These are phyloP conservation scores for Suhomyces coccinellae DNA, from an alignment of 1,139 yeast species.

Conservation along the genomic window DNA sequence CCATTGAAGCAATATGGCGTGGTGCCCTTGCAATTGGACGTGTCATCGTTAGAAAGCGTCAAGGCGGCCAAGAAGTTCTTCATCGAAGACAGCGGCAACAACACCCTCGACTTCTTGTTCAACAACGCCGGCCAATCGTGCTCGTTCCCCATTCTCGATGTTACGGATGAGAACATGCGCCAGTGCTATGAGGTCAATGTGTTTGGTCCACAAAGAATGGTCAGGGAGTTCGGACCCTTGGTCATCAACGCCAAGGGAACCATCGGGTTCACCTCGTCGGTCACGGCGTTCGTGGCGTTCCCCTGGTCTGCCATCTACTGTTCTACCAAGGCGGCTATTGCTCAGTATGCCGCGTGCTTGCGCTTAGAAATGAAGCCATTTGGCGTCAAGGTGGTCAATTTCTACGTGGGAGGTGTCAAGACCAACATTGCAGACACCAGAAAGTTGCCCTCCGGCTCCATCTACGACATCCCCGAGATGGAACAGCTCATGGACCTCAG, in stretches of 20 bases:
- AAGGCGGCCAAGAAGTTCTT: constrained; percentile 42
- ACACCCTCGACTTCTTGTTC: constrained; percentile 54
- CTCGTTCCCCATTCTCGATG: constrained; percentile 70
- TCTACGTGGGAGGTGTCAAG: constrained; percentile 64
- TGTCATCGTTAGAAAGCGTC: constrained; percentile 54
- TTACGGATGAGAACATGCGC: constrained; percentile 54
- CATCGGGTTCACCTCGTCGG: constrained; percentile 73
- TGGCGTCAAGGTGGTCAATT: constrained; percentile 69
- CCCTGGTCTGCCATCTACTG: constrained; percentile 72
- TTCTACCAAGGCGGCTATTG: constrained; percentile 78
- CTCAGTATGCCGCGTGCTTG: constrained; percentile 62
- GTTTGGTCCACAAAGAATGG: constrained; percentile 63
- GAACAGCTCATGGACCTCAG: constrained; percentile 50
- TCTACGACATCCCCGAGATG: constrained; percentile 55
- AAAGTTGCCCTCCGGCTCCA: constrained; percentile 54
- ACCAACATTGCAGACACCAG: constrained; percentile 57
- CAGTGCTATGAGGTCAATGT: constrained; percentile 69
- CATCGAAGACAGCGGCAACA: constrained; percentile 37
- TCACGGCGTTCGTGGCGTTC: constrained; percentile 65
- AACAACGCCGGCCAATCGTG: constrained; percentile 72
- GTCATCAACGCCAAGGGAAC: constrained; percentile 69
- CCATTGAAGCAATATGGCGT: constrained; percentile 46
- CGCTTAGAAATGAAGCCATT: constrained; percentile 72
- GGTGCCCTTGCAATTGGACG: constrained; percentile 45
- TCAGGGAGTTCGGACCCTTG: constrained; percentile 57